phyloP scores from a whole-genome alignment of 768 basidiomycete species.

The Lactifluus subvellereus region DNA sequence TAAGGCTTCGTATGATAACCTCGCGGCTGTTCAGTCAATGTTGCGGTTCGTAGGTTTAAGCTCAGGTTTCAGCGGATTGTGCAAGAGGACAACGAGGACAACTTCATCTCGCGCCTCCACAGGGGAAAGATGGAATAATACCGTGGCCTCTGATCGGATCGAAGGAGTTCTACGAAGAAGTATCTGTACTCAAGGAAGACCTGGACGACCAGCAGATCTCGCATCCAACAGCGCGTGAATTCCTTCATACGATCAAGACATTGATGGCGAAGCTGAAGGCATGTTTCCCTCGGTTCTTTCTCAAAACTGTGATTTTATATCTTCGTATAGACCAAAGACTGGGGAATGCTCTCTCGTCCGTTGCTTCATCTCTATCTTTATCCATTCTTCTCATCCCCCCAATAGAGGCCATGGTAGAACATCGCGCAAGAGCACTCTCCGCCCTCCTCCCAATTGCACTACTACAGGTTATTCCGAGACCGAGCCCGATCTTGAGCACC shows the following conservation, averaged over 20 bases:
- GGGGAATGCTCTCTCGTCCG: slow-evolving; percentile 59
- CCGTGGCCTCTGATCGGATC: slow-evolving; percentile 68
- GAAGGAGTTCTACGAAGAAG: slow-evolving; percentile 50
- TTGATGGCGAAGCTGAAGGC: slow-evolving; percentile 67
- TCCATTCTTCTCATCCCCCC: neutral
- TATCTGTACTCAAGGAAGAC: slow-evolving; percentile 40
- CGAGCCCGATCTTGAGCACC: slow-evolving; percentile 41
- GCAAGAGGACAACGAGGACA: slow-evolving; percentile 51
- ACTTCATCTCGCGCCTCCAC: slow-evolving; percentile 58
- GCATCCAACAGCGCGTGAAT: slow-evolving; percentile 47
- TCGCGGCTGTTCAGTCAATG: neutral
- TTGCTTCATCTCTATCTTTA: neutral
- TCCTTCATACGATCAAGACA: slow-evolving; percentile 52
- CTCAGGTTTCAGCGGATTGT: slow-evolving; percentile 59
- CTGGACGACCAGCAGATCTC: slow-evolving; percentile 46
- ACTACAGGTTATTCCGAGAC: slow-evolving; percentile 42
- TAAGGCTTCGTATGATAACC: slow-evolving; percentile 28
- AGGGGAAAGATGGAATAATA: slow-evolving; percentile 49
- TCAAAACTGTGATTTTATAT: neutral
- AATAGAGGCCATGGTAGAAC: slow-evolving; percentile 44
- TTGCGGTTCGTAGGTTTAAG: slow-evolving; percentile 38
- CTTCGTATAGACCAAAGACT: slow-evolving; percentile 48
- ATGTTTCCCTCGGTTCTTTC: neutral
- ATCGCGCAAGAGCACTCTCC: slow-evolving; percentile 37
- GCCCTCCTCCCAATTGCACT: slow-evolving; percentile 44